A percentile compares a stretch with the other conserved stretches of the same genome.
Evolutionary conservation across 345 rosid genomes (phyloP).

Genomic region (Dipteronia sinensis): DNA sequence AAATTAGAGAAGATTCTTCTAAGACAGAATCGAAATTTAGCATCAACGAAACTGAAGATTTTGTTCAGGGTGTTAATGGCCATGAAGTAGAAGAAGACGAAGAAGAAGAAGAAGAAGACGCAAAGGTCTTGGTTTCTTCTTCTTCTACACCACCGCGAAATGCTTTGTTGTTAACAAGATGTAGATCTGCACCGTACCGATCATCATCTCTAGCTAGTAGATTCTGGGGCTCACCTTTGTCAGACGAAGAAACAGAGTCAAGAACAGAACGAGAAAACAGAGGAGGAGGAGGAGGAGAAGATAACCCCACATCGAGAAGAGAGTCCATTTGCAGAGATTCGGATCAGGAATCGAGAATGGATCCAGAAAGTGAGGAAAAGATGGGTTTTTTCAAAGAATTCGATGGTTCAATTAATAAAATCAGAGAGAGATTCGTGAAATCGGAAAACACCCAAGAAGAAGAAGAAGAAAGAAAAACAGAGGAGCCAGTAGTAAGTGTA

Average conservation of each 20-base stretch:
- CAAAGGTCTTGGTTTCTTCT: constrained; percentile 36
- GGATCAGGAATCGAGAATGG: constrained; percentile 27
- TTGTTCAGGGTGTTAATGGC: constrained; percentile 11
- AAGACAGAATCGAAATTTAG: constrained; percentile 33
- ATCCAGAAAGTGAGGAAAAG: constrained; percentile 33
- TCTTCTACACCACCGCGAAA: constrained; percentile 65
- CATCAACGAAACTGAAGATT: constrained; percentile 21
- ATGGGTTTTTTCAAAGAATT: constrained; percentile 26
- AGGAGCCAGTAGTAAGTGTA: constrained; percentile 20
- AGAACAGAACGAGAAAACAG: constrained; percentile 10
- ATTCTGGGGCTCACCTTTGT: constrained; percentile 76
- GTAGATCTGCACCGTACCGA: constrained; percentile 88
- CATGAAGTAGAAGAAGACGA: constrained; percentile 23
- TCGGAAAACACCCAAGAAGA: constrained; percentile 22
- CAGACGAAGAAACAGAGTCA: constrained; percentile 31
- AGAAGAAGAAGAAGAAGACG: constrained; percentile 29
- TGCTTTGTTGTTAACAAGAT: constrained; percentile 67
- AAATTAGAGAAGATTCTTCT: constrained; percentile 32
- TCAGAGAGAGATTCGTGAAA: constrained; percentile 23
- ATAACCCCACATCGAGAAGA: constrained; percentile 29
- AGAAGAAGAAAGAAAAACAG: constrained; percentile 4
- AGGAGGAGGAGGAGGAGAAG: constrained; percentile 28
- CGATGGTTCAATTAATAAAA: constrained; percentile 26
- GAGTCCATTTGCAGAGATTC: constrained; percentile 31
- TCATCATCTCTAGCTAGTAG: constrained; percentile 76